phyloP scores from a whole-genome alignment of 371 early-diverging fungal genomes.

The Smittium mucronatum region DNA sequence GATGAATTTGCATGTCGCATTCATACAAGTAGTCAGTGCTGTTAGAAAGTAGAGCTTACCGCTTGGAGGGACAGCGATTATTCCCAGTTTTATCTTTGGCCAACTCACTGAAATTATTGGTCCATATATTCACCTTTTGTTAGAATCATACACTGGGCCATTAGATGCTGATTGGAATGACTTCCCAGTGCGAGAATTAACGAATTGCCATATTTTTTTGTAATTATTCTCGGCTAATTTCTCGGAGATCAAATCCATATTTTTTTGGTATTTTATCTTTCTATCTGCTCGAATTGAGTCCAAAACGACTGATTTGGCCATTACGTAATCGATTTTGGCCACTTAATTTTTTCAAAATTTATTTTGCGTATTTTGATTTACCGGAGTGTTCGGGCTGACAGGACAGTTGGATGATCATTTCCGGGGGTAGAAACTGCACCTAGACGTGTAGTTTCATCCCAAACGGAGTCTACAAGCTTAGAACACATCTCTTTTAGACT shows the following conservation, averaged over 20 bases:
- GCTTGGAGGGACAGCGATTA: background rate
- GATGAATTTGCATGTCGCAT: background rate
- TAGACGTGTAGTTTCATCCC: too few relatives aligned
- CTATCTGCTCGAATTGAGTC: background rate
- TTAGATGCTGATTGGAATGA: background rate
- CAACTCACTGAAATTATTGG: constrained; percentile 4
- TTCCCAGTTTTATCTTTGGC: constrained; percentile 9
- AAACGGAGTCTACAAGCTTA: too few relatives aligned
- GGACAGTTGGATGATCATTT: too few relatives aligned
- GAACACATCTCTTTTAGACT: too few relatives aligned
- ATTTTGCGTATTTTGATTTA: too few relatives aligned
- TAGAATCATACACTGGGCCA: background rate
- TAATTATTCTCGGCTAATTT: background rate
- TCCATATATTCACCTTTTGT: background rate
- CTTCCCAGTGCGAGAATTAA: background rate
- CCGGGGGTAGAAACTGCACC: too few relatives aligned
- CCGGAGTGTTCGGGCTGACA: too few relatives aligned
- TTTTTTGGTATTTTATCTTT: background rate
- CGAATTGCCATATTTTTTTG: background rate
- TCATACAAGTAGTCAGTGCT: background rate
- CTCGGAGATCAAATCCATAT: background rate
- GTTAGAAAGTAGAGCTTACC: background rate
- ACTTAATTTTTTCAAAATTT: too few relatives aligned
- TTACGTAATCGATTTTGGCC: background rate
- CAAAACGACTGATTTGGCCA: background rate